Percentiles rank a stretch among this genome's conserved stretches.
Evolutionary conservation across 2,329 filamentous ascomycete species (phyloP).

Genomic region (Lachnellula cervina): DNA sequence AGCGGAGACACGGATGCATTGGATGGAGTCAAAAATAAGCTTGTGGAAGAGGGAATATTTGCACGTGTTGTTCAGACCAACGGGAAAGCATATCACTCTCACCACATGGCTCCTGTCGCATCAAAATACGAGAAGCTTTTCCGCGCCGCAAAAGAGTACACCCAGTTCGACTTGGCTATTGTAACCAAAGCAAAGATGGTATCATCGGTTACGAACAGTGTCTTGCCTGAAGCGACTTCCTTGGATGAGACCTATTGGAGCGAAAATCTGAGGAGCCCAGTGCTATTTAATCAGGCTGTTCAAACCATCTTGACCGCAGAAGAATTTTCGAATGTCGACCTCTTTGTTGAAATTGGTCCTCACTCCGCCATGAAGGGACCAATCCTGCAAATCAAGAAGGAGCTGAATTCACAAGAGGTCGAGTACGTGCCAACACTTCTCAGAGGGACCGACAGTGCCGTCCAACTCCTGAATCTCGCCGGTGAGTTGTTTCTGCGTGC

Average conservation of each 20-base stretch:
- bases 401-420: constrained; percentile 1
- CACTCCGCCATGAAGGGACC: constrained; percentile 22
- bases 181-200: neutral
- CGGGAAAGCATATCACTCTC: constrained; percentile 27
- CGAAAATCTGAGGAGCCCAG: constrained; percentile 37
- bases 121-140: constrained; percentile 4
- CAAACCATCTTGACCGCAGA: neutral
- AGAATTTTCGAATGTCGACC: constrained; percentile 5
- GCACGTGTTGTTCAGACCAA: constrained; percentile 12
- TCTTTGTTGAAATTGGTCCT: constrained; percentile 18
- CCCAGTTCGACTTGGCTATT: constrained; percentile 7
- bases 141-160: neutral
- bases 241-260: neutral
- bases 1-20: constrained; percentile 24
- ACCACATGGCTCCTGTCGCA: constrained; percentile 18
- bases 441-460: constrained; percentile 2
- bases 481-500: constrained; percentile 3
- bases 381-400: constrained; percentile 9
- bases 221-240: neutral
- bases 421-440: constrained; percentile 14
- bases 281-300: constrained; percentile 35
- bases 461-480: too few relatives aligned
- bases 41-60: constrained; percentile 15
- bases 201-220: neutral
- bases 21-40: constrained; percentile 1